Evolutionary conservation across 1,284 basidiomycete species (phyloP).

Genomic region (Pseudozyma pruni): DNA sequence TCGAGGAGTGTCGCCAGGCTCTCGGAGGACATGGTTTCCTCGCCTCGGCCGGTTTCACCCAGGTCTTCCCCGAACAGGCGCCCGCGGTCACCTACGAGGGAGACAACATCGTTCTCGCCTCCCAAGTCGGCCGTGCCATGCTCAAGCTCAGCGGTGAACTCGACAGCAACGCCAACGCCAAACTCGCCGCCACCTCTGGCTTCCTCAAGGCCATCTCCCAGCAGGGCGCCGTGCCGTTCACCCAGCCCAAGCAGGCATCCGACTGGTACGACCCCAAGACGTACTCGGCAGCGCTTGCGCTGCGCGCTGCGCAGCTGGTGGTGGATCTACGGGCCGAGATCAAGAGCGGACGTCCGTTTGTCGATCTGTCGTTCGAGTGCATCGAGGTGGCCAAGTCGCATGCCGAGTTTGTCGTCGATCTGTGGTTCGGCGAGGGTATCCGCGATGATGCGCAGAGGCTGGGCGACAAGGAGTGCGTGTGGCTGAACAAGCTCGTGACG

Average conservation of each 20-base stretch:
- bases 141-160: constrained; percentile 59
- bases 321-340: constrained; percentile 58
- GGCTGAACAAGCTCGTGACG: constrained; percentile 56
- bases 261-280: constrained; percentile 55
- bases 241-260: constrained; percentile 31
- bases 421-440: constrained; percentile 62
- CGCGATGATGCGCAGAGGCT: constrained; percentile 36
- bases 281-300: constrained; percentile 53
- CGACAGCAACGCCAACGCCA: constrained; percentile 32
- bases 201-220: constrained; percentile 54
- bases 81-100: constrained; percentile 68
- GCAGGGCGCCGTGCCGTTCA: constrained; percentile 40
- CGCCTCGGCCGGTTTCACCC: constrained; percentile 60
- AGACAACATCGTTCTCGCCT: constrained; percentile 61
- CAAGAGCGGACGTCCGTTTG: constrained; percentile 45
- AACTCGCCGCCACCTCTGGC: constrained; percentile 49
- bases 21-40: constrained; percentile 69
- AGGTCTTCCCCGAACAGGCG: constrained; percentile 58
- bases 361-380: constrained; percentile 57
- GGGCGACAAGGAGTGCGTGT: constrained; percentile 36
- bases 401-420: constrained; percentile 59
- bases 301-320: constrained; percentile 57
- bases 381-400: constrained; percentile 61
- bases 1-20: constrained; percentile 68
- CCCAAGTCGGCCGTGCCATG: constrained; percentile 61